These are phyloP conservation scores for Cytospora paraplurivora DNA, from an alignment of 2,329 filamentous ascomycete species.

Conservation along the genomic window DNA sequence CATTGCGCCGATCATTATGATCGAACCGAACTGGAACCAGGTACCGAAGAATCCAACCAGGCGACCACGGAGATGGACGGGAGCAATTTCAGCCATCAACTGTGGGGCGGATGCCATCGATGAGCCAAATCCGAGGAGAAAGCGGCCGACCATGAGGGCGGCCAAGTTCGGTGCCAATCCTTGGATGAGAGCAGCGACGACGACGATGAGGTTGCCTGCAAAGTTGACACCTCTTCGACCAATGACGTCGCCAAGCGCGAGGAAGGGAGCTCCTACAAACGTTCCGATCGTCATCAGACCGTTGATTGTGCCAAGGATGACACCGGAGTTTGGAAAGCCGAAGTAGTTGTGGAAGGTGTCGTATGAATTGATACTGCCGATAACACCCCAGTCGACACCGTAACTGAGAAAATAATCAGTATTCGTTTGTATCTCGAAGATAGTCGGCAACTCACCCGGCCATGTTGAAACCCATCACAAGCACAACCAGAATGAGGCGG, in stretches of 20 bases:
- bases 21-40: conserved; percentile 48
- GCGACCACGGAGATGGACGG: conserved; percentile 41
- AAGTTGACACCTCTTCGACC: conserved; percentile 54
- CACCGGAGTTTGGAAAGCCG: conserved; percentile 43
- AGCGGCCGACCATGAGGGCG: conserved; percentile 39
- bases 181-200: conserved; percentile 47
- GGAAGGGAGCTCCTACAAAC: conserved; percentile 51
- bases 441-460: conserved; percentile 36
- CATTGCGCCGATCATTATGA: conserved; percentile 46
- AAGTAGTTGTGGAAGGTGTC: conserved; percentile 48
- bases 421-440: no score
- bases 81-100: conserved; percentile 37
- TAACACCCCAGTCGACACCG: conserved; percentile 53
- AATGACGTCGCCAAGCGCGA: conserved; percentile 52
- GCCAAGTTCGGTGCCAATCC: conserved; percentile 49
- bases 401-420: conserved; percentile 33
- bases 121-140: conserved; percentile 41
- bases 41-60: conserved; percentile 51
- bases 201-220: conserved; percentile 47
- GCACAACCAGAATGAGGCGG: conserved; percentile 45
- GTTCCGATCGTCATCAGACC: conserved; percentile 51
- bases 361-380: conserved; percentile 48
- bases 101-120: conserved; percentile 36
- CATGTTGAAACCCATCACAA: conserved; percentile 50
- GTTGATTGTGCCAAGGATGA: conserved; percentile 47